Base-by-base conservation (phyloP, 139 green algal genomes). In the Coelastrella sp. region DNA sequence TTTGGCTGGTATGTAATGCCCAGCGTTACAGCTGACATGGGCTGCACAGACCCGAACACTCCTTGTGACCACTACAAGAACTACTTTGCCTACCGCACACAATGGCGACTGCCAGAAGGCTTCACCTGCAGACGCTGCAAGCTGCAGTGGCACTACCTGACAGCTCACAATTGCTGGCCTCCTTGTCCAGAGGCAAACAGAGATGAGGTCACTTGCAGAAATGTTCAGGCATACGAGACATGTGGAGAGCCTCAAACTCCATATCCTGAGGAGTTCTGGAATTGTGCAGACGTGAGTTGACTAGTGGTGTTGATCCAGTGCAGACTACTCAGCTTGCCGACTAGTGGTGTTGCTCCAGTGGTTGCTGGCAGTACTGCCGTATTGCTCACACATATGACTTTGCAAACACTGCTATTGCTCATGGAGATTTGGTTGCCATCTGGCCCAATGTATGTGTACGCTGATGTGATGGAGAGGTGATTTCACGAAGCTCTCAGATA, bases 221-320 rank as follows among this genome's bases (percentile, higher is more conserved):
- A 81, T 40, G 37, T 45, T 34, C 81, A 86, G 50, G 67, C 53
- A 25, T 86, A 59, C 17, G 15, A 3, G 9, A 34, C 34, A 41
- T 86, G 81, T 57, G 81, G 81, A 27, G 38, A 45, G 6, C 17
- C 11, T 7, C 27, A 64, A 13, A 17, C 68, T 1, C 19, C 30
- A 11, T 86, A 86, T 30, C 81, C 81, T 17, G 81, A 86, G 68
- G 30, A 60, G 5, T 86, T 86, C 48, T 79, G 50, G 66, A 86
- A 86, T 53, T 86, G 80, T 62, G 71, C 71, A 63, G 71, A 79
- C 41, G 71, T 79, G 53, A 64, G 53, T 57, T 9, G 45, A 9
- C n/a, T n/a, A n/a, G n/a, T n/a, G n/a, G n/a, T n/a, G n/a, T n/a
- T n/a, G n/a, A n/a, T n/a, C n/a, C n/a, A n/a, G n/a, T n/a, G n/a